Base-by-base conservation (phyloP, 202 grass and related monocot genomes). In the Carex arenaria region DNA sequence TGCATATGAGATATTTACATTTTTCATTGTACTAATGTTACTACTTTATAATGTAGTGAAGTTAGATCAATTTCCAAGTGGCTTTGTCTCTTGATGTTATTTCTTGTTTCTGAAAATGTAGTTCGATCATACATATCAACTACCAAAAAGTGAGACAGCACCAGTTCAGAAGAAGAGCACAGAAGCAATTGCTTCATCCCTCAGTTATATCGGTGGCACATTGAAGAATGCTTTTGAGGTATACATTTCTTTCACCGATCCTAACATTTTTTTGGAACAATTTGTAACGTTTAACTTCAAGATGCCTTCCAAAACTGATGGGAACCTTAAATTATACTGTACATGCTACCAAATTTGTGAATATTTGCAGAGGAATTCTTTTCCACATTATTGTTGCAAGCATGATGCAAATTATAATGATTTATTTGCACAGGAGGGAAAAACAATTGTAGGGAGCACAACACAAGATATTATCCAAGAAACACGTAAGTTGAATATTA, bases 221-320 rank as follows among this genome's bases (percentile, higher is more conserved):
- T 93, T 98, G 87, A 98, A 93, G 85, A 98, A 84, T 80, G 89
- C 83, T 67, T 84, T 95, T 65, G 96, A 95, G 88, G 96, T 98
- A 90, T 87, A 74, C 17, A 78, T 30, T 66, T 28, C 57, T 57
- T 67, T 82, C 45, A 61, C 20, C 20, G 26, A 77, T 60, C 67
- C 43, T 34, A 79, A 12, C 51, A 38, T 22, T 38, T 70, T 72
- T 72, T 72, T 18, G 42, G 19, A 49, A 72, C 40, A 72, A n/a
- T 59, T 57, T 32, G 72, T 55, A n/a, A 32, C 52, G 57, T 77
- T 12, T 38, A 59, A 78, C 40, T 31, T 60, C 73, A 34, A 30
- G 18, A 20, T 20, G 30, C 15, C 3, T 9, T 36, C 26, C 73
- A 78, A 78, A 38, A 60, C 38, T 19, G 11, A 17, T 57, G 30